phyloP scores from a whole-genome alignment of 257 asterid genomes.

The Plectranthus barbatus region DNA sequence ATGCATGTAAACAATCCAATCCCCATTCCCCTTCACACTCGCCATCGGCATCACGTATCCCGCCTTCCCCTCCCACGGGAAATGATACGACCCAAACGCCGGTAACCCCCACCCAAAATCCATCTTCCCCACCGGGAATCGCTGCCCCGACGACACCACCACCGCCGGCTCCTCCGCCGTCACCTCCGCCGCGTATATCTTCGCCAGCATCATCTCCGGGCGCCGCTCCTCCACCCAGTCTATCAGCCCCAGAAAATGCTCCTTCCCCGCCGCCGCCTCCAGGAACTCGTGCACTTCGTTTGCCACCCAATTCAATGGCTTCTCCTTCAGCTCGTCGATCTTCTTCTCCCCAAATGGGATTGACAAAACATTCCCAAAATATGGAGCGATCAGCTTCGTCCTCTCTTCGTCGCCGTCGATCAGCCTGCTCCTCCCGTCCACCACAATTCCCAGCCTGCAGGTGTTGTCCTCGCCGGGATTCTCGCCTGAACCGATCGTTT shows the following conservation, averaged over 20 bases:
- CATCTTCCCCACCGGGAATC: conserved; percentile 36
- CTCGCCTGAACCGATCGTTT: conserved; percentile 23
- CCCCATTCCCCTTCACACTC: conserved; percentile 56
- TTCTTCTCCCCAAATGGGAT: conserved; percentile 52
- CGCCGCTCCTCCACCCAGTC: conserved; percentile 76
- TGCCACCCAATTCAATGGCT: conserved; percentile 36
- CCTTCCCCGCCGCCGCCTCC: conserved; percentile 24
- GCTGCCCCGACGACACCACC: conserved; percentile 52
- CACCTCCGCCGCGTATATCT: conserved; percentile 31
- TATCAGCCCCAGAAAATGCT: conserved; percentile 61
- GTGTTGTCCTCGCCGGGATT: neutral
- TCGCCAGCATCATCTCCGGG: conserved; percentile 34
- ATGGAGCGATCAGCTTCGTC: conserved; percentile 1
- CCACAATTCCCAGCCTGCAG: conserved; percentile 56
- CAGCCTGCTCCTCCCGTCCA: conserved; percentile 56
- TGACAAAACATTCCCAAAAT: conserved; percentile 62
- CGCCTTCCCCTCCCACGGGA: conserved; percentile 62
- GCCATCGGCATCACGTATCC: conserved; percentile 77
- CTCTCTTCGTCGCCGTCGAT: conserved; percentile 13
- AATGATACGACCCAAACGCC: conserved; percentile 50
- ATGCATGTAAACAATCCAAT: conserved; percentile 72
- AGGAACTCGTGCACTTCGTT: conserved; percentile 38
- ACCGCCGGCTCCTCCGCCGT: conserved; percentile 44
- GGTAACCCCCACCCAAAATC: conserved; percentile 68
- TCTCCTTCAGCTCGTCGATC: conserved; percentile 27